phyloP scores from a whole-genome alignment of 441 rosid species.

The Populus hybrid region DNA sequence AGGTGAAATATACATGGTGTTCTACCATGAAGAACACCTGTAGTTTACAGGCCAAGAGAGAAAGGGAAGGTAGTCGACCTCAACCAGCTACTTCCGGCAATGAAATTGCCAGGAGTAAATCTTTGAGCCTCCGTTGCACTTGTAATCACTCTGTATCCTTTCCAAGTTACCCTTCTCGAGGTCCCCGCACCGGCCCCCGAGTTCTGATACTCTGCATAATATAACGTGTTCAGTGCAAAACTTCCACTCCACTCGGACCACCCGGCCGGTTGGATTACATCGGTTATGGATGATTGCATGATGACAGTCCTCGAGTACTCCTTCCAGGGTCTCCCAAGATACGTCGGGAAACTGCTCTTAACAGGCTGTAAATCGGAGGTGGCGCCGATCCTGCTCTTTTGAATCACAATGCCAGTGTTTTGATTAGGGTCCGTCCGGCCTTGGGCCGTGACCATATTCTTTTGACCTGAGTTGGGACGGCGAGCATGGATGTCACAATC shows the following conservation, averaged over 20 bases:
- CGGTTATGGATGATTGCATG: slow-evolving; percentile 53
- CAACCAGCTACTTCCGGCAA: slow-evolving; percentile 63
- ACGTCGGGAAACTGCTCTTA: slow-evolving; percentile 48
- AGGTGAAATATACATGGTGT: too few relatives aligned
- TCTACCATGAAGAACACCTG: too few relatives aligned
- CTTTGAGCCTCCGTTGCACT: slow-evolving; percentile 47
- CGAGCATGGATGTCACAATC: slow-evolving; percentile 28
- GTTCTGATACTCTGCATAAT: slow-evolving; percentile 67
- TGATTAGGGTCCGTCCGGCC: slow-evolving; percentile 77
- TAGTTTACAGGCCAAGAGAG: slow-evolving; percentile 46
- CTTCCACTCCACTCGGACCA: slow-evolving; percentile 63
- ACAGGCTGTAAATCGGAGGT: slow-evolving; percentile 49
- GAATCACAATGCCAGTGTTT: slow-evolving; percentile 76
- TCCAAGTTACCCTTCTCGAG: slow-evolving; percentile 55
- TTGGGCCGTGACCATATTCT: slow-evolving; percentile 36
- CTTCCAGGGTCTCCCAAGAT: slow-evolving; percentile 95
- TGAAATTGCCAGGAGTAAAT: slow-evolving; percentile 47
- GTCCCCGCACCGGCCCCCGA: slow-evolving; percentile 63
- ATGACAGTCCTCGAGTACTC: slow-evolving; percentile 67
- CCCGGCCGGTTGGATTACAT: slow-evolving; percentile 48
- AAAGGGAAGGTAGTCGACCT: slow-evolving; percentile 65
- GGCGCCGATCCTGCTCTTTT: slow-evolving; percentile 52
- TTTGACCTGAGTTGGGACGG: too few relatives aligned
- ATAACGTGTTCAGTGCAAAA: slow-evolving; percentile 46
- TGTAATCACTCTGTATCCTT: slow-evolving; percentile 55